phyloP scores from a whole-genome alignment of 2,329 filamentous ascomycete genomes.

The Colletotrichum horii region DNA sequence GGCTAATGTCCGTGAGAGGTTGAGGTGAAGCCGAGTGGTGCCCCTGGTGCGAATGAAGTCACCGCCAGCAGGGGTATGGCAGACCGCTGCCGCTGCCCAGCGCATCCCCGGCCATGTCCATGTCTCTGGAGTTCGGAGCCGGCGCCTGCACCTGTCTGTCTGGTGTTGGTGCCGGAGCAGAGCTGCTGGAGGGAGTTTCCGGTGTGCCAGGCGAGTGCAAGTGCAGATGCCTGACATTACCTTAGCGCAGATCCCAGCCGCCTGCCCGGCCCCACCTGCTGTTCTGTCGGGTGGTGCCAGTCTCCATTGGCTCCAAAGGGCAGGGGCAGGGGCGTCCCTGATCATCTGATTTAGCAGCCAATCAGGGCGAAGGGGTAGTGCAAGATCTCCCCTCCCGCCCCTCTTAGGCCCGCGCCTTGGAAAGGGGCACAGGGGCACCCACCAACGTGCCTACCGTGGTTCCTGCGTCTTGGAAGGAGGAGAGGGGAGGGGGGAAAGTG shows the following conservation, averaged over 20 bases:
- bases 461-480: background rate
- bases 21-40: background rate
- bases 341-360: background rate
- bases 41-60: slow-evolving; percentile 1
- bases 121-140: background rate
- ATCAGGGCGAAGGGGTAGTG: background rate
- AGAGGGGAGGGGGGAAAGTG: background rate
- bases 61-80: background rate
- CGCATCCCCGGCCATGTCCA: background rate
- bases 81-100: slow-evolving; percentile 7
- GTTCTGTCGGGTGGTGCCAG: background rate
- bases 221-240: slow-evolving; percentile 9
- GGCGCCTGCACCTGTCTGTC: background rate
- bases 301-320: background rate
- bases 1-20: background rate
- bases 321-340: background rate
- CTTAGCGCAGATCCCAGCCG: slow-evolving; percentile 20
- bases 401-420: background rate
- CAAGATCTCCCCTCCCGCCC: background rate
- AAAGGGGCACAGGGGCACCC: background rate
- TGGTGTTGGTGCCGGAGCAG: background rate
- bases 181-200: background rate
- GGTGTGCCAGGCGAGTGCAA: background rate
- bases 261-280: background rate
- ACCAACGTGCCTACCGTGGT: background rate